Conservation (phyloP, 2,329 filamentous ascomycete species). For the Cryphonectria radicalis region DNA sequence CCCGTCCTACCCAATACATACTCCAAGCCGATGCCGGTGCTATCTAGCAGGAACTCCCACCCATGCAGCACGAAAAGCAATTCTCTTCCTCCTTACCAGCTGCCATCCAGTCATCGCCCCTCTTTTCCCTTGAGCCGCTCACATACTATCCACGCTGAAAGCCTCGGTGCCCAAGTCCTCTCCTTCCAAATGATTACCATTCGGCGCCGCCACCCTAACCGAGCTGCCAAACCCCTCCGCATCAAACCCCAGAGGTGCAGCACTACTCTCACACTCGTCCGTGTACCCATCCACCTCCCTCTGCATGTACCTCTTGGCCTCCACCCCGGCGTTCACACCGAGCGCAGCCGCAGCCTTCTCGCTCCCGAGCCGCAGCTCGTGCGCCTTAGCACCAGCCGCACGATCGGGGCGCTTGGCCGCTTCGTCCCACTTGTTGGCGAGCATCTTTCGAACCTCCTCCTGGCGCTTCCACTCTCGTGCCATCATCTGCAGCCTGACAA, state of each 20-base stretch:
- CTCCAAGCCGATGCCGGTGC: constrained; percentile 16
- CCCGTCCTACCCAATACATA: neutral
- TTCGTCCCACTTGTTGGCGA: constrained; percentile 53
- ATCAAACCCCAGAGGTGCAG: constrained; percentile 17
- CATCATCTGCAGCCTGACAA: constrained; percentile 54
- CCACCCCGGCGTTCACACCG: neutral
- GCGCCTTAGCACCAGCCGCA: neutral
- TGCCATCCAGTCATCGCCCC: neutral
- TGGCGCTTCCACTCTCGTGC: constrained; percentile 56
- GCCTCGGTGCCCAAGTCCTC: constrained; percentile 16
- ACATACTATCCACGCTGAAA: constrained; percentile 20
- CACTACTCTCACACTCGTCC: constrained; percentile 17
- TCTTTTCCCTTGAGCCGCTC: neutral
- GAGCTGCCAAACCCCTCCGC: constrained; percentile 12
- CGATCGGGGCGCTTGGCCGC: constrained; percentile 2
- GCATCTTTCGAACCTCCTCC: constrained; percentile 52
- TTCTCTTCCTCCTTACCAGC: neutral
- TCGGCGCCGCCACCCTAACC: neutral
- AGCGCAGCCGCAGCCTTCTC: constrained; percentile 9
- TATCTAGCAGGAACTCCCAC: constrained; percentile 2
- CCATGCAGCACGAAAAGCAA: neutral
- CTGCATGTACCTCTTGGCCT: constrained; percentile 12
- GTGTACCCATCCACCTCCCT: constrained; percentile 8
- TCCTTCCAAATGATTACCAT: neutral
- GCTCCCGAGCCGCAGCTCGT: neutral